A percentile compares a stretch with the other conserved stretches of the same genome.
These are phyloP conservation scores for Alternaria alternata DNA, from an alignment of 2,329 filamentous ascomycete genomes.

Conservation along the genomic window DNA sequence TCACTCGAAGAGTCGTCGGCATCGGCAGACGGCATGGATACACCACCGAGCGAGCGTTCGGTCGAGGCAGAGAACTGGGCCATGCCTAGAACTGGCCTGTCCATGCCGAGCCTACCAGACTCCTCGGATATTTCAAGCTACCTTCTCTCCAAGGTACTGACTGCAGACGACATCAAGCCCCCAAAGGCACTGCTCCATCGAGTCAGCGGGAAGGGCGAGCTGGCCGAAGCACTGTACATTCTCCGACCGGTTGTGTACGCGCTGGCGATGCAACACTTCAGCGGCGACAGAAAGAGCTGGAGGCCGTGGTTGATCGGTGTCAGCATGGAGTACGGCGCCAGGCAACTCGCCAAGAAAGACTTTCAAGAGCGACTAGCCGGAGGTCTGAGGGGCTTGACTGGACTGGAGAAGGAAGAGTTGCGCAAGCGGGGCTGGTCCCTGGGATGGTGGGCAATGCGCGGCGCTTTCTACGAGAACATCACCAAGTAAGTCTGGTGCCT, in stretches of 20 bases:
- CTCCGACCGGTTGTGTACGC: conserved; percentile 88
- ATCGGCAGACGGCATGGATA: conserved; percentile 58
- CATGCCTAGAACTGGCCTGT: conserved; percentile 94
- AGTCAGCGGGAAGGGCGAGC: conserved; percentile 74
- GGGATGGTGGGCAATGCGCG: conserved; percentile 95
- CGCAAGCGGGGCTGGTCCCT: conserved; percentile 87
- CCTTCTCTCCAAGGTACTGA: conserved; percentile 87
- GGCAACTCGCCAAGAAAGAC: conserved; percentile 79
- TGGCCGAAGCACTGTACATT: conserved; percentile 92
- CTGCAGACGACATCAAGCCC: conserved; percentile 95
- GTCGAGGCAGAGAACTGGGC: conserved; percentile 69
- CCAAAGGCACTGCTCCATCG: conserved; percentile 86
- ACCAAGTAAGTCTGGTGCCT: conserved; percentile 64
- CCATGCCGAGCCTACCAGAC: conserved; percentile 82
- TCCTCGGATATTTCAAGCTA: conserved; percentile 85
- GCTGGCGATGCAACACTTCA: conserved; percentile 77
- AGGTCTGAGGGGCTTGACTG: conserved; percentile 78
- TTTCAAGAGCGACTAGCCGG: conserved; percentile 70
- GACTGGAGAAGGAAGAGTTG: conserved; percentile 89
- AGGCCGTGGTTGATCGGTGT: conserved; percentile 89
- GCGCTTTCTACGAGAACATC: conserved; percentile 94
- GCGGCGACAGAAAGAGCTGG: conserved; percentile 80
- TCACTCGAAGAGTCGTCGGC: conserved; percentile 61
- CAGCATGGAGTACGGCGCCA: conserved; percentile 83
- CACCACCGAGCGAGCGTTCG: conserved; percentile 50